Base-by-base conservation (phyloP, 441 rosid species). In the Brassica balearica region DNA sequence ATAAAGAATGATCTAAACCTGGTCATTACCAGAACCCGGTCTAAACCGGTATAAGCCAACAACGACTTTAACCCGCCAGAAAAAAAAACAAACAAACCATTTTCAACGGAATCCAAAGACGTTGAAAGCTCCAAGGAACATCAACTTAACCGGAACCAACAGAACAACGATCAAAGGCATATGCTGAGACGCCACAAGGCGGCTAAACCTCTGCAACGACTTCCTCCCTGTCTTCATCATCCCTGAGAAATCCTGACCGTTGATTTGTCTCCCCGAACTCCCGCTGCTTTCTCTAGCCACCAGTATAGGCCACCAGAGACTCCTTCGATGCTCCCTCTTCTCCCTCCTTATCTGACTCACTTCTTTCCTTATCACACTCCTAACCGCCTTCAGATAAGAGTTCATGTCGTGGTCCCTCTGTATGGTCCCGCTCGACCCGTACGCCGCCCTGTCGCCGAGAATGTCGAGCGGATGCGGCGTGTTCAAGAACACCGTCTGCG, bases 401-500 rank as follows among this genome's bases (percentile, higher is more conserved):
- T 83, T 91, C 92, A 93, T 86, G 85, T 95, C 96, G 4, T 95
- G 99, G 83, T 95, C 96, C 78, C 97, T 86, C 34, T 84, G 90
- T 68, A 95, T 93, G 70, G 92, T 83, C 67, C 99, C 99, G 59
- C 81, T 90, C 0, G 94, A 85, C 36, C 98, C 99, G 73, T 95
- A 95, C 9, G 99, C 97, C 0, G 91, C 71, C 56, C 92, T 86
- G 68, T 95, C 99, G 6, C 97, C 84, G 7, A 95, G 85, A 80
- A 93, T 93, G 82, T 95, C 99, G 0, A 93, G 96, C 4, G 99
- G 99, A 80, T 95, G 99, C 11, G 99, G 99, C 0, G 98, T 87
- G 79, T 93, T 91, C 59, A 95, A 82, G 86, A 93, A 95, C 58
- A 83, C 80, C 32, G 84, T 82, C 65, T 85, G 87, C 1, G 99